Evolutionary conservation across 163 green algal species (phyloP), one percentile per base, ranked within the genome.

Genomic region (Scenedesmus sp.): DNA sequence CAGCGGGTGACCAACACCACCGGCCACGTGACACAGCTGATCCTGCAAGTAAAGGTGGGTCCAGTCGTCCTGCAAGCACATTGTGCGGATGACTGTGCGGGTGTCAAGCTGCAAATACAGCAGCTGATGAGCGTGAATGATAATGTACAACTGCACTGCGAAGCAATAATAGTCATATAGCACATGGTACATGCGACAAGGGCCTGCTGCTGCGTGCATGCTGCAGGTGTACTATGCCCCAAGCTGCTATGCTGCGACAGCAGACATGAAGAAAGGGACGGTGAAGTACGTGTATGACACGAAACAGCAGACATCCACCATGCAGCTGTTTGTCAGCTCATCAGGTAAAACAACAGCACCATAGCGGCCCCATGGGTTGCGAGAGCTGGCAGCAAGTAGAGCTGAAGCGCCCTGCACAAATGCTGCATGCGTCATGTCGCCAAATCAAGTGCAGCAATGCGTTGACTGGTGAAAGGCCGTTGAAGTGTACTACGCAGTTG

Each of bases 281-380:
- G 23, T 94, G 8, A 94, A 94, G 83, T 94, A 94, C 77, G 74
- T 86, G 20, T 84, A 83, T 59, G 59, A 93, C 64, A 77, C 46
- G n/a, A 74, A 0, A 34, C 86, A 6, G 0, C 18, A 74, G 26
- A 81, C 57, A 2, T 87, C 62, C 59, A 91, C 76, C 7, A 84
- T 92, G 81, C 93, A 94, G 82, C 91, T 95, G 54, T 95, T 95
- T 76, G 91, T 93, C 52, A 92, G 60, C 46, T 82, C 76, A 2
- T 64, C 79, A 82, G 60, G 88, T 92, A 34, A 52, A 23, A 1
- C 59, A 64, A 10, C 59, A 64, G 59, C 59, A 64, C 8, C 59
- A 64, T 26, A 34, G 23, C 15, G 73, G 18, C 34, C 15, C 73
- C 73, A 13, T 82, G 73, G 73, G 23, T 55, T 13, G 3, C 8